Percentiles rank a stretch among this genome's conserved stretches.
Conservation (phyloP, 2,329 filamentous ascomycete species). For the Alternaria brassicae region DNA sequence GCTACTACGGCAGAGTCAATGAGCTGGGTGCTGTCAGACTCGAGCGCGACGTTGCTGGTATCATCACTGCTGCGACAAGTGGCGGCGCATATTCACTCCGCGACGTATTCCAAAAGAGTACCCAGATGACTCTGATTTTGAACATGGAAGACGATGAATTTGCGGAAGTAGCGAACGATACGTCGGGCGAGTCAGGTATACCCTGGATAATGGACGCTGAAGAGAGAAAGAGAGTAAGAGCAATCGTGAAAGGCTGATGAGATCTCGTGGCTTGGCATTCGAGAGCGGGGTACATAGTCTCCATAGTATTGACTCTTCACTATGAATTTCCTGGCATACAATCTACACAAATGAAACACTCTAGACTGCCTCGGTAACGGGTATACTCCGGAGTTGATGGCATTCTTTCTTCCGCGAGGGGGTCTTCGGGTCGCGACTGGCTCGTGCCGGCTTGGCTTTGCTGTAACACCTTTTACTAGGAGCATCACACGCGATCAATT, state of each 20-base stretch:
- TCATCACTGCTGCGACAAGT: constrained; percentile 69
- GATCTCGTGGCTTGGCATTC: neutral
- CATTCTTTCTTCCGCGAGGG: neutral
- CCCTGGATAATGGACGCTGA: constrained; percentile 75
- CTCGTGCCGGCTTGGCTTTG: constrained; percentile 17
- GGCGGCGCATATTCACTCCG: constrained; percentile 78
- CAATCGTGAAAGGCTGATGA: constrained; percentile 61
- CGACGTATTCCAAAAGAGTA: constrained; percentile 76
- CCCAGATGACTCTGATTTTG: constrained; percentile 83
- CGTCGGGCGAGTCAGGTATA: constrained; percentile 64
- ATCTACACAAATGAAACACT: constrained; percentile 21
- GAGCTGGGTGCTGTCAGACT: constrained; percentile 82
- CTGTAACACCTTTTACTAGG: neutral
- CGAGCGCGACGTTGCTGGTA: constrained; percentile 81
- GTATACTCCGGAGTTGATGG: neutral
- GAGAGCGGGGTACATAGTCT: neutral
- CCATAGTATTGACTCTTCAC: neutral
- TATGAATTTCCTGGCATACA: constrained; percentile 25
- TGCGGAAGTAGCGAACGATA: constrained; percentile 70
- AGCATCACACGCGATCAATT: neutral
- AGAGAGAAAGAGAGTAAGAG: constrained; percentile 75
- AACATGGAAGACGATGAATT: constrained; percentile 98
- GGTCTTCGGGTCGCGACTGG: neutral
- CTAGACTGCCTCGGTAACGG: neutral
- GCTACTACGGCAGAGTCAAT: constrained; percentile 78